Evolutionary conservation across 2,329 filamentous ascomycete species (phyloP).

Genomic region (Colletotrichum endophyticum): DNA sequence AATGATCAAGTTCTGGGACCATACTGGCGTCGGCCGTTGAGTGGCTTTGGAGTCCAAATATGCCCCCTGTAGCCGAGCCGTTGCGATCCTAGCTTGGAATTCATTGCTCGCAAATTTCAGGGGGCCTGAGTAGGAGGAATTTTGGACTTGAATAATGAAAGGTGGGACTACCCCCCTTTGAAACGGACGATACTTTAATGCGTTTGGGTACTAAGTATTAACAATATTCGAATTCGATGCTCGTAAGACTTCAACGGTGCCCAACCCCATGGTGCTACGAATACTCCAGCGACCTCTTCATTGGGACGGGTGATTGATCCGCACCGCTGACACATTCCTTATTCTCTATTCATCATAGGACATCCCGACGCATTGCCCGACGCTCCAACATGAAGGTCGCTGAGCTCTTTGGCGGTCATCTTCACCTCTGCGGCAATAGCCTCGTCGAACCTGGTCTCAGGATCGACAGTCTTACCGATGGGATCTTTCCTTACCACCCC

Average conservation of each 20-base stretch:
- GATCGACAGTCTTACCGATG: neutral
- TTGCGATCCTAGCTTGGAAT: neutral
- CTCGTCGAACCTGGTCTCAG: conserved; percentile 7
- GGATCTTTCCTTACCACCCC: conserved; percentile 11
- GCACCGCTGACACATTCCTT: neutral
- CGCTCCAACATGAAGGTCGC: neutral
- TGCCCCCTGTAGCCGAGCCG: neutral
- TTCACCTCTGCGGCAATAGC: neutral
- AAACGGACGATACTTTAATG: neutral
- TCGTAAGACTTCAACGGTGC: neutral
- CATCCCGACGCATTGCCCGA: neutral
- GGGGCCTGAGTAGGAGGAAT: neutral
- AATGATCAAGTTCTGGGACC: neutral
- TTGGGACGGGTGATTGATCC: neutral
- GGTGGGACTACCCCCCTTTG: too few relatives aligned
- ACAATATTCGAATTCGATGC: neutral
- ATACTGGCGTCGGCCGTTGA: too few relatives aligned
- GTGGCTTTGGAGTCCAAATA: neutral
- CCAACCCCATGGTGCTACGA: neutral
- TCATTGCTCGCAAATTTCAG: neutral
- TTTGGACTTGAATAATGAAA: neutral
- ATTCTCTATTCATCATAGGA: conserved; percentile 18
- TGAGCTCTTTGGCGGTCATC: neutral
- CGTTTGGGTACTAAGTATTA: neutral
- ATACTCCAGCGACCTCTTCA: neutral